These are phyloP conservation scores for Yamagishiella unicocca DNA, from an alignment of 139 green algal species.

Conservation along the genomic window DNA sequence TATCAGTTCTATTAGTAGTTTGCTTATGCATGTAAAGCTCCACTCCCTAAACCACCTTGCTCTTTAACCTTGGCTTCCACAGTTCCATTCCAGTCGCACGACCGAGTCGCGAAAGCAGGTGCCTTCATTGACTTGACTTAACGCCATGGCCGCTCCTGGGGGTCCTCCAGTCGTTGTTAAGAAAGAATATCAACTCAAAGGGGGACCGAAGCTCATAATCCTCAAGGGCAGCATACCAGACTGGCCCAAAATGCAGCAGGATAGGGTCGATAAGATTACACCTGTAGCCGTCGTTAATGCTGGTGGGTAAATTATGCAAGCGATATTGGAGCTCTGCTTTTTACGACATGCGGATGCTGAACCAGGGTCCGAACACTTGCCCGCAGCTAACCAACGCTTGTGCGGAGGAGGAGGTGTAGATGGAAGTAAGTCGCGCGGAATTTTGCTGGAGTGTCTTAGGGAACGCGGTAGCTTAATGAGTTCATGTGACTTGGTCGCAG, in stretches of 20 bases:
- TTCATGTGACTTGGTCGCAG: background rate
- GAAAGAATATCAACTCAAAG: conserved; percentile 6
- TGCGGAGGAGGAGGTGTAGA: conserved; percentile 45
- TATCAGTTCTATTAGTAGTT: too few species aligned
- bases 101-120: too few species aligned
- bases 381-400: conserved; percentile 40
- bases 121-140: too few species aligned
- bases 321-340: too few species aligned
- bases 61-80: too few species aligned
- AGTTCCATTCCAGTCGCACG: too few species aligned
- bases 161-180: background rate
- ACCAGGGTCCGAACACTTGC: background rate
- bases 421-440: conserved; percentile 18
- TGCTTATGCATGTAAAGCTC: too few species aligned
- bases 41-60: too few species aligned
- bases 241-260: conserved; percentile 41
- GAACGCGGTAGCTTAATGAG: background rate
- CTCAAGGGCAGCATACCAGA: conserved; percentile 34
- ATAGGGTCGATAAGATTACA: background rate
- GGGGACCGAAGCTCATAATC: conserved; percentile 11
- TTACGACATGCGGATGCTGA: background rate
- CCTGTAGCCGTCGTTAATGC: conserved; percentile 36
- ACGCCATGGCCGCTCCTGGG: too few species aligned
- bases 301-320: background rate
- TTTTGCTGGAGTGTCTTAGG: background rate